Conservation (phyloP, 2,329 filamentous ascomycete genomes). For the Phoma sp. region DNA sequence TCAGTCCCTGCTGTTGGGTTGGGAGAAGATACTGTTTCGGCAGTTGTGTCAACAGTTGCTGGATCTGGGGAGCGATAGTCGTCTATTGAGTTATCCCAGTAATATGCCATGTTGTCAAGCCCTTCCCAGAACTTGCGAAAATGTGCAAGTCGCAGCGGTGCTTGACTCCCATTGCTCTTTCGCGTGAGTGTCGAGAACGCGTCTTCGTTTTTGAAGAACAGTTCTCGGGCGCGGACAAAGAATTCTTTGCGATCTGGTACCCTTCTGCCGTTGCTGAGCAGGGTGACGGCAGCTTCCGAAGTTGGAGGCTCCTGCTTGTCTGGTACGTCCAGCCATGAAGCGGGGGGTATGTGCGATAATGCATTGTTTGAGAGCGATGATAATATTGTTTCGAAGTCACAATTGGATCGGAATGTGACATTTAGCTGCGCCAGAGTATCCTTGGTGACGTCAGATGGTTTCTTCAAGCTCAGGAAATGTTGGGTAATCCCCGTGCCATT, state of each 20-base stretch:
- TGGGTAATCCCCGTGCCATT: constrained; percentile 51
- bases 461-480: constrained; percentile 52
- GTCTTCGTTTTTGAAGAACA: constrained; percentile 62
- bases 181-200: constrained; percentile 63
- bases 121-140: constrained; percentile 67
- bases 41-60: constrained; percentile 13
- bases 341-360: constrained; percentile 48
- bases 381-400: constrained; percentile 50
- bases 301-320: constrained; percentile 37
- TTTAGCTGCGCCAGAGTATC: constrained; percentile 53
- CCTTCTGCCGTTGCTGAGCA: constrained; percentile 57
- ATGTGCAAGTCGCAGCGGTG: constrained; percentile 60
- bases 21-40: constrained; percentile 2
- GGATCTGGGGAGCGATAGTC: constrained; percentile 55
- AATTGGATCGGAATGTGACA: constrained; percentile 47
- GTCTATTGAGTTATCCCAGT: constrained; percentile 67
- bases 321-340: constrained; percentile 40
- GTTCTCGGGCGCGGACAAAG: constrained; percentile 56
- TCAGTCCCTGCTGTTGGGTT: constrained; percentile 3
- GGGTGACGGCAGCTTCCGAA: constrained; percentile 31
- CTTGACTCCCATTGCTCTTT: constrained; percentile 53
- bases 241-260: constrained; percentile 58
- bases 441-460: constrained; percentile 50
- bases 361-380: constrained; percentile 40
- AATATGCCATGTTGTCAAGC: constrained; percentile 65